Conservation (phyloP, 2,329 filamentous ascomycete species). For the Fusarium sp. region DNA sequence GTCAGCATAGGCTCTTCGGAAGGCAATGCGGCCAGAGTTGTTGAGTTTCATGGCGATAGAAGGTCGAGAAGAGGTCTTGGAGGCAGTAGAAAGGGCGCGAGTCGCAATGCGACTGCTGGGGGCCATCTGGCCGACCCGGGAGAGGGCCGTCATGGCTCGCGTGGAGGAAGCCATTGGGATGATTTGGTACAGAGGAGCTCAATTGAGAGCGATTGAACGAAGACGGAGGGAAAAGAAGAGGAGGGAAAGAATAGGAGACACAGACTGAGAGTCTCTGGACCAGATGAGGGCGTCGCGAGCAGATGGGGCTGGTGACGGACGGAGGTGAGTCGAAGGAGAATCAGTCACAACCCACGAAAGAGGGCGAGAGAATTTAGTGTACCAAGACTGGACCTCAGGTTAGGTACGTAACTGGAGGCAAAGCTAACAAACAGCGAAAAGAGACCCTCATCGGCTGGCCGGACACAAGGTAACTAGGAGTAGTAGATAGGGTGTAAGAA, state of each 20-base stretch:
- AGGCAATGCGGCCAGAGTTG: slow-evolving; percentile 55
- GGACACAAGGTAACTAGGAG: slow-evolving; percentile 26
- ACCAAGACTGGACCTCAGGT: slow-evolving; percentile 23
- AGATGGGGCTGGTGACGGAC: slow-evolving; percentile 35
- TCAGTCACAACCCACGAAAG: slow-evolving; percentile 37
- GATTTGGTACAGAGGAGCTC: slow-evolving; percentile 42
- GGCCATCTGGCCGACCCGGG: slow-evolving; percentile 50
- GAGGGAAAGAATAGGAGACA: slow-evolving; percentile 23
- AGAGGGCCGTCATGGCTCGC: slow-evolving; percentile 56
- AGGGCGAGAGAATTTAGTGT: slow-evolving; percentile 40
- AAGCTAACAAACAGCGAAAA: slow-evolving; percentile 4
- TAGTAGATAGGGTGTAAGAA: slow-evolving; percentile 19
- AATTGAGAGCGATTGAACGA: slow-evolving; percentile 43
- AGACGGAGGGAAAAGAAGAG: slow-evolving; percentile 5
- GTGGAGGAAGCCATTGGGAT: slow-evolving; percentile 60
- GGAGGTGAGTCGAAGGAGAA: slow-evolving; percentile 42
- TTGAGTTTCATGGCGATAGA: slow-evolving; percentile 52
- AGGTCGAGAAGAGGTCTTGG: slow-evolving; percentile 48
- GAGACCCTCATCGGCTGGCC: slow-evolving; percentile 33
- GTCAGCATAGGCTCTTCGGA: slow-evolving; percentile 64
- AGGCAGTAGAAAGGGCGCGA: slow-evolving; percentile 52
- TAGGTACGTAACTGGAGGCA: slow-evolving; percentile 41
- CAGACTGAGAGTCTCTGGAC: slow-evolving; percentile 39
- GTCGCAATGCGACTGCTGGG: slow-evolving; percentile 48
- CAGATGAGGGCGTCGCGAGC: slow-evolving; percentile 37